Percentiles rank a stretch among this genome's conserved stretches.
These are phyloP conservation scores for Narthecium ossifragum DNA, from an alignment of 106 monocot species.

Conservation along the genomic window DNA sequence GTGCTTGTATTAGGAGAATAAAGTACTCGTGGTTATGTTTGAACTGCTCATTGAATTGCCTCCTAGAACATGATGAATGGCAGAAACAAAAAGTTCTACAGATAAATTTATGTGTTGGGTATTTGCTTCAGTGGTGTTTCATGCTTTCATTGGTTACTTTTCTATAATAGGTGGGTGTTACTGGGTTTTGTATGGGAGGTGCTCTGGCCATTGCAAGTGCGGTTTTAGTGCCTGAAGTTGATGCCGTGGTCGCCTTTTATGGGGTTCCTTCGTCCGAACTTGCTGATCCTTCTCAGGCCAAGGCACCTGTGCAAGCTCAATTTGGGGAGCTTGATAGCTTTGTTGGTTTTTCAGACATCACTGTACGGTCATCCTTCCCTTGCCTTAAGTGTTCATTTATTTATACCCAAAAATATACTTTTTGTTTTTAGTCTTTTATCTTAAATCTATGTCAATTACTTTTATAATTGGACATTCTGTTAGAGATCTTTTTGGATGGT, in stretches of 20 bases:
- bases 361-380: conserved; percentile 38
- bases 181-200: conserved; percentile 96
- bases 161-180: conserved; percentile 71
- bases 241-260: conserved; percentile 92
- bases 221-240: conserved; percentile 82
- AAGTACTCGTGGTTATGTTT: too few relatives aligned
- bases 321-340: conserved; percentile 85
- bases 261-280: conserved; percentile 73
- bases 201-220: conserved; percentile 82
- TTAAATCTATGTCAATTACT: not conserved
- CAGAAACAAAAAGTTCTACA: too few relatives aligned
- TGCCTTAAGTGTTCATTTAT: not conserved
- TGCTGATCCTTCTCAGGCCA: conserved; percentile 68
- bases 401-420: not conserved
- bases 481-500: too few relatives aligned
- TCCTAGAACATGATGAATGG: too few relatives aligned
- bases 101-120: too few relatives aligned
- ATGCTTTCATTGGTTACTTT: too few relatives aligned
- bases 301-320: conserved; percentile 89
- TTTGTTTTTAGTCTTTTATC: not conserved
- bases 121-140: too few relatives aligned
- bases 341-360: conserved; percentile 85
- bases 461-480: too few relatives aligned
- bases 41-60: too few relatives aligned
- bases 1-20: too few relatives aligned